These are phyloP conservation scores for Chlamydomonas urium DNA, from an alignment of 139 green algal genomes.

Conservation along the genomic window DNA sequence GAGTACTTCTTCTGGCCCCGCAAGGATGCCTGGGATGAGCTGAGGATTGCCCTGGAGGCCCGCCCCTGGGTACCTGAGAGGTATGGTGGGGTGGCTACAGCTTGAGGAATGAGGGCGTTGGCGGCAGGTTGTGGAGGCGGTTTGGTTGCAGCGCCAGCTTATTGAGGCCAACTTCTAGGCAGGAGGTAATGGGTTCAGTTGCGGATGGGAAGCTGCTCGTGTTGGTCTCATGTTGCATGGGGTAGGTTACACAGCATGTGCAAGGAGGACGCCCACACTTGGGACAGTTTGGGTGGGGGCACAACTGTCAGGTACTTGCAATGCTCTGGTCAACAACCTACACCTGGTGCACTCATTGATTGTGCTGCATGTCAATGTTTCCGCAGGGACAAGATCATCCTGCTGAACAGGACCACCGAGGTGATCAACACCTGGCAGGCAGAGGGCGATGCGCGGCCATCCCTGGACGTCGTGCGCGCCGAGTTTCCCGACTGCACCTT, in stretches of 20 bases:
- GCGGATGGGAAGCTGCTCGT: no score
- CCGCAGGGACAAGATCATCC: constrained; percentile 61
- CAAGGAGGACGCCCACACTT: not conserved
- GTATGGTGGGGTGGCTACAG: constrained; percentile 19
- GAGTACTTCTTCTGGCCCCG: constrained; percentile 90
- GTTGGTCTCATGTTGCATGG: no score
- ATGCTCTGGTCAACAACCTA: not conserved
- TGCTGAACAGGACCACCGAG: constrained; percentile 80
- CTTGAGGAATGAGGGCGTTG: no score
- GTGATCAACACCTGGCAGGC: constrained; percentile 92
- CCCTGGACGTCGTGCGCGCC: not conserved
- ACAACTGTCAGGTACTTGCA: not conserved
- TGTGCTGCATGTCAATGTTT: no score
- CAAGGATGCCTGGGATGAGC: constrained; percentile 90
- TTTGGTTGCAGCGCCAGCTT: no score
- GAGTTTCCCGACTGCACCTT: constrained; percentile 10
- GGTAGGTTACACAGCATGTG: no score
- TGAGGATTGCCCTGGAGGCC: constrained; percentile 70
- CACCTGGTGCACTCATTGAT: not conserved
- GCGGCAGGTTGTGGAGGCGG: no score
- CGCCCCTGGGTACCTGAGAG: constrained; percentile 72
- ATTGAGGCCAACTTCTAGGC: no score
- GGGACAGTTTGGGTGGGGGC: no score
- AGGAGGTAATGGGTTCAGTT: no score
- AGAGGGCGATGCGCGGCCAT: constrained; percentile 19